Conservation (phyloP, 768 basidiomycete species). For the Hysterangium stoloniferum region DNA sequence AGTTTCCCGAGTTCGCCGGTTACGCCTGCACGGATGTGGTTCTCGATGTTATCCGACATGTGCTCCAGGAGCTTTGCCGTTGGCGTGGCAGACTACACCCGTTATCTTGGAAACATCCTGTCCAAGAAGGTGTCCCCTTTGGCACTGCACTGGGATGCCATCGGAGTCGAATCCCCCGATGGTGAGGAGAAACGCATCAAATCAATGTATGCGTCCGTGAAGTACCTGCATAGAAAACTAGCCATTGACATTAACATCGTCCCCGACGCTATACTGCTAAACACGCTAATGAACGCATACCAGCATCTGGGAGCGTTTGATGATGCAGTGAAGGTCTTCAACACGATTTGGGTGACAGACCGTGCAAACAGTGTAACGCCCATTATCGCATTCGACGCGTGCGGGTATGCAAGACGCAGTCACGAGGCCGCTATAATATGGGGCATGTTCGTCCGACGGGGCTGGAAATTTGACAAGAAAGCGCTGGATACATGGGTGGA, state of each 20-base stretch:
- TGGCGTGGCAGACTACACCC: slow-evolving; percentile 53
- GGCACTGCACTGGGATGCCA: slow-evolving; percentile 20
- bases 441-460: slow-evolving; percentile 39
- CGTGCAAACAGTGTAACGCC: slow-evolving; percentile 57
- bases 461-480: slow-evolving; percentile 48
- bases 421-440: slow-evolving; percentile 49
- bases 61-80: slow-evolving; percentile 50
- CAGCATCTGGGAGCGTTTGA: slow-evolving; percentile 64
- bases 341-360: slow-evolving; percentile 54
- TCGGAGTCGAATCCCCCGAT: slow-evolving; percentile 17
- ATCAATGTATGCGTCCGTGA: slow-evolving; percentile 16
- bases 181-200: slow-evolving; percentile 14
- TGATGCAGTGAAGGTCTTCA: slow-evolving; percentile 76
- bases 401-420: slow-evolving; percentile 51
- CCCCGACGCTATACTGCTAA: slow-evolving; percentile 65
- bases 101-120: slow-evolving; percentile 30
- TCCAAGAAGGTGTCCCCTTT: slow-evolving; percentile 46
- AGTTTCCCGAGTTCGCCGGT: slow-evolving; percentile 38
- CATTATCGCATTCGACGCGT: slow-evolving; percentile 81
- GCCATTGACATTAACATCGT: slow-evolving; percentile 72
- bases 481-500: slow-evolving; percentile 84
- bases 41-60: slow-evolving; percentile 79
- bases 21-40: slow-evolving; percentile 48
- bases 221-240: slow-evolving; percentile 65
- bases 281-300: slow-evolving; percentile 86